A percentile compares a stretch with the other conserved stretches of the same genome.
phyloP scores from a whole-genome alignment of 768 basidiomycete genomes.

The Lactarius deliciosus region DNA sequence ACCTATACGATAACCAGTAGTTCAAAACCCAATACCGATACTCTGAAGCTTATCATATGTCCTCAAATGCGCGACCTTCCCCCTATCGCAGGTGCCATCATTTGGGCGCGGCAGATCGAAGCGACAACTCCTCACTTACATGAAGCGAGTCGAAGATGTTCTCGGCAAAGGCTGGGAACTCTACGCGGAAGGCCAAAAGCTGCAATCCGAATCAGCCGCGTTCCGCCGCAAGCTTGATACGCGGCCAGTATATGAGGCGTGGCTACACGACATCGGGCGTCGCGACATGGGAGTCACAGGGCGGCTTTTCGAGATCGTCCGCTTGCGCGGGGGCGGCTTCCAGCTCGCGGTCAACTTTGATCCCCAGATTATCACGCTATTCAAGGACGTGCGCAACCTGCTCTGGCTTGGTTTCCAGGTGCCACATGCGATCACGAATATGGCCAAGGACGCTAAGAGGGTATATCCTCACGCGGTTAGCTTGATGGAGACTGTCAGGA shows the following conservation, averaged over 20 bases:
- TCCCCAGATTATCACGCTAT: slow-evolving; percentile 95
- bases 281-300: slow-evolving; percentile 92
- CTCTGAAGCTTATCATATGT: slow-evolving; percentile 97
- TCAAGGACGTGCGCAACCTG: slow-evolving; percentile 96
- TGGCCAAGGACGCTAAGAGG: slow-evolving; percentile 98
- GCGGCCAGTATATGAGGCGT: slow-evolving; percentile 90
- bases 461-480: slow-evolving; percentile 99
- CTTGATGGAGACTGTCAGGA: slow-evolving; percentile 98
- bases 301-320: slow-evolving; percentile 87
- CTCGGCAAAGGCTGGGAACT: slow-evolving; percentile 98
- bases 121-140: slow-evolving; percentile 91
- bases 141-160: slow-evolving; percentile 99
- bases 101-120: slow-evolving; percentile 99
- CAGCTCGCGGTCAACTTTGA: slow-evolving; percentile 97
- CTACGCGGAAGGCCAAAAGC: slow-evolving; percentile 98
- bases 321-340: slow-evolving; percentile 68
- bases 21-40: slow-evolving; percentile 96
- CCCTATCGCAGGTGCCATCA: slow-evolving; percentile 96
- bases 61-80: slow-evolving; percentile 98
- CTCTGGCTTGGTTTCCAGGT: slow-evolving; percentile 96
- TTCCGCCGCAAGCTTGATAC: slow-evolving; percentile 98
- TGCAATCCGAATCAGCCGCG: slow-evolving; percentile 85
- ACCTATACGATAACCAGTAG: slow-evolving; percentile 38
- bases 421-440: slow-evolving; percentile 90
- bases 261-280: slow-evolving; percentile 93